These are phyloP conservation scores for Wickerhamomyces chambardii DNA, from an alignment of 805 yeast species.

Conservation along the genomic window DNA sequence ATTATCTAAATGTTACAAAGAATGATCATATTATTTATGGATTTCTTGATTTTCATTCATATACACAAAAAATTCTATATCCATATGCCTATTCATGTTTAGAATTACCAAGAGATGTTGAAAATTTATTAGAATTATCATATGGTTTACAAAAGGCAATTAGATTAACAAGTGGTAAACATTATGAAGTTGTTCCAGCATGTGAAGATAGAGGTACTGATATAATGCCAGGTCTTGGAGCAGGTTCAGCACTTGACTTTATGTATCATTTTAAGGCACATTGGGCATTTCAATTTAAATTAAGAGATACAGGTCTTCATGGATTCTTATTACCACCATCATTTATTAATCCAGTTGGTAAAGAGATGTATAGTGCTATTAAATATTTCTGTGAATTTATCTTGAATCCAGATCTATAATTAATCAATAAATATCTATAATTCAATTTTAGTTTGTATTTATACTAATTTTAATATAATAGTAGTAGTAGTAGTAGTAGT, in stretches of 20 bases:
- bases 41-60: slow-evolving; percentile 76
- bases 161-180: slow-evolving; percentile 51
- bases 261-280: slow-evolving; percentile 77
- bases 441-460: too few species aligned
- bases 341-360: slow-evolving; percentile 68
- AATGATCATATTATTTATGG: slow-evolving; percentile 58
- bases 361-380: slow-evolving; percentile 61
- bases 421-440: too few species aligned
- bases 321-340: slow-evolving; percentile 73
- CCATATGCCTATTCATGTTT: slow-evolving; percentile 80
- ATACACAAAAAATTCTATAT: slow-evolving; percentile 73
- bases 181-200: slow-evolving; percentile 65
- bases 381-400: slow-evolving; percentile 56
- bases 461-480: too few species aligned
- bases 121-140: slow-evolving; percentile 71
- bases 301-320: slow-evolving; percentile 75
- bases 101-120: slow-evolving; percentile 68
- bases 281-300: slow-evolving; percentile 79
- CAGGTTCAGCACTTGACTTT: slow-evolving; percentile 75
- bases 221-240: slow-evolving; percentile 62
- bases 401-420: slow-evolving; percentile 6
- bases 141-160: slow-evolving; percentile 75
- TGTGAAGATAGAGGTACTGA: slow-evolving; percentile 75
- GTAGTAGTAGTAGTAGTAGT: too few species aligned
- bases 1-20: slow-evolving; percentile 31